phyloP scores from a whole-genome alignment of 1,284 basidiomycete species.

The Boletus sp. region DNA sequence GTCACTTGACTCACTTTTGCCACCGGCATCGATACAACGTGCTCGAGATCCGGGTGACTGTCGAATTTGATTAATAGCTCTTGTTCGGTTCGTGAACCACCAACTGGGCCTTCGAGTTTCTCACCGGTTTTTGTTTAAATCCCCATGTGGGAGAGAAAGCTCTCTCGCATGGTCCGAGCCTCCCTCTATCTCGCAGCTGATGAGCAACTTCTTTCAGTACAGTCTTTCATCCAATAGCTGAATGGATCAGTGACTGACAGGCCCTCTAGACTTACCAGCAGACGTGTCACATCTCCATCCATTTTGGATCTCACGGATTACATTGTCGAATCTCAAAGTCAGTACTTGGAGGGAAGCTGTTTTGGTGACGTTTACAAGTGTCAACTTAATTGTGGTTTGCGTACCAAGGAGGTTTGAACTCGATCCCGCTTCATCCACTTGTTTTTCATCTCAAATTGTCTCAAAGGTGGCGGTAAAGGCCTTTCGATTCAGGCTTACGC shows the following conservation, averaged over 20 bases:
- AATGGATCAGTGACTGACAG: not conserved
- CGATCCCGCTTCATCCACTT: too few relatives aligned
- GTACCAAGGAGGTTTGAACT: constrained; percentile 1
- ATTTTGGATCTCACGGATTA: not conserved
- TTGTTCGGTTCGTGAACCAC: too few relatives aligned
- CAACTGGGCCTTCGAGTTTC: too few relatives aligned
- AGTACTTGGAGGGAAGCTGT: not conserved
- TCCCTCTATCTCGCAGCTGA: not conserved
- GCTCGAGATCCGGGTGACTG: too few relatives aligned
- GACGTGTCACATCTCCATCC: not conserved
- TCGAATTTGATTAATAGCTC: too few relatives aligned
- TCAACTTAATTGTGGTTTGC: not conserved
- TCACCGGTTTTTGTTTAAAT: too few relatives aligned
- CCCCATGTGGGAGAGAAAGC: too few relatives aligned
- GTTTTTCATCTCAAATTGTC: not conserved
- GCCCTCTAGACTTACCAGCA: not conserved
- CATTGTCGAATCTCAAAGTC: not conserved
- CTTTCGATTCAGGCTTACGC: not conserved
- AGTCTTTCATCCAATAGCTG: not conserved
- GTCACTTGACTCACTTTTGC: too few relatives aligned
- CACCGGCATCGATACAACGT: too few relatives aligned
- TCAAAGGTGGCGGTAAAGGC: constrained; percentile 11
- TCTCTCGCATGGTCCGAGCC: too few relatives aligned
- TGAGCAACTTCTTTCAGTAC: not conserved
- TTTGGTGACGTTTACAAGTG: constrained; percentile 1